Conservation (phyloP, 2,329 filamentous ascomycete genomes). For the Pyricularia grisea region DNA sequence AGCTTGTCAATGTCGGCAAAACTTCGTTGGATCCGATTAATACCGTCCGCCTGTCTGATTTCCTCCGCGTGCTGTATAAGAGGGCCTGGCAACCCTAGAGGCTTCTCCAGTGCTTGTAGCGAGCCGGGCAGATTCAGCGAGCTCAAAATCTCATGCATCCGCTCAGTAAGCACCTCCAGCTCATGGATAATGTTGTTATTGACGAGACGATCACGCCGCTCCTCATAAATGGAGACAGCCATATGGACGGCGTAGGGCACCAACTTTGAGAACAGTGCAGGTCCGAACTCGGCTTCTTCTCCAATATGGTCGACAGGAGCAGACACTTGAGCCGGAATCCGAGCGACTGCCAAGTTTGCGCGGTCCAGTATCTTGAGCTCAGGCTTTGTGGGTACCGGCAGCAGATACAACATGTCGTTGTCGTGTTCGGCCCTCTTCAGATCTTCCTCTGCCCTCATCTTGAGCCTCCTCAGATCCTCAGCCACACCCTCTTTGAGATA, state of each 20-base stretch:
- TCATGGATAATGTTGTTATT: conserved; percentile 81
- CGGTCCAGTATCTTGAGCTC: conserved; percentile 80
- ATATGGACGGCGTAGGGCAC: conserved; percentile 95
- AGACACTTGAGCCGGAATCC: conserved; percentile 71
- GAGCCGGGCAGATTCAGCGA: conserved; percentile 86
- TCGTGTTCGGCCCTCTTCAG: conserved; percentile 90
- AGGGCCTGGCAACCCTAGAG: conserved; percentile 76
- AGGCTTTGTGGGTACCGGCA: conserved; percentile 76
- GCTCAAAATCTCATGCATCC: conserved; percentile 68
- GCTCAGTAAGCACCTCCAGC: conserved; percentile 70
- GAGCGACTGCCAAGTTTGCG: conserved; percentile 77
- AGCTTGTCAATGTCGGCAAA: conserved; percentile 87
- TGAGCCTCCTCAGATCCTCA: conserved; percentile 74
- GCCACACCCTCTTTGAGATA: conserved; percentile 68
- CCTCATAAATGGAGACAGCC: conserved; percentile 90
- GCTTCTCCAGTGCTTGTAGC: conserved; percentile 89
- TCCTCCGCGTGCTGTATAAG: conserved; percentile 88
- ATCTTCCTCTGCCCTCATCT: conserved; percentile 75
- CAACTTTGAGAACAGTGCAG: conserved; percentile 78
- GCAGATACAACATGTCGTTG: conserved; percentile 89
- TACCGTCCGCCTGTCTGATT: conserved; percentile 79
- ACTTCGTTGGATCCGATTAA: conserved; percentile 66
- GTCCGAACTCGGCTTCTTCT: conserved; percentile 70
- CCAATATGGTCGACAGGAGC: conserved; percentile 74
- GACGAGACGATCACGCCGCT: conserved; percentile 80